Base-by-base conservation (phyloP, 305 asterid genomes). In the Euphrasia arctica region DNA sequence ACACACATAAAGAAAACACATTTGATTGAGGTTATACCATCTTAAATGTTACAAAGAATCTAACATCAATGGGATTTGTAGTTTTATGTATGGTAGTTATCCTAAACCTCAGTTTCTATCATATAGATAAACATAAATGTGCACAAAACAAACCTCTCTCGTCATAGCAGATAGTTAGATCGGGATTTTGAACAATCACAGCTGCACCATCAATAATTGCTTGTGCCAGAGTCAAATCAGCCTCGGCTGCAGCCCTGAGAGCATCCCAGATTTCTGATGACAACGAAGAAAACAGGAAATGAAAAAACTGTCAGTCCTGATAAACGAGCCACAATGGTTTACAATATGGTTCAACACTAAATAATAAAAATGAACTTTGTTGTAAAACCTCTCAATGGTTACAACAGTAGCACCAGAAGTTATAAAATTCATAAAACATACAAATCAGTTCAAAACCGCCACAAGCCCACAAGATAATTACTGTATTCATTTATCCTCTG, bases 251-350 rank as follows among this genome's bases (percentile, higher is more conserved):
- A 42, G 93, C 98, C 15, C 90, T 78, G 13, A 91, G 97, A 34
- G 97, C 97, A 75, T 89, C 98, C 98, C 98, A 91, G 41, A 91
- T 91, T 78, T 91, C 98, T 91, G 80, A 59, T 57, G 27, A 49
- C n/a, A 58, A 45, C 32, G 10, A 59, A 34, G 10, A 71, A 18
- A 39, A 2, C 9, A 63, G 11, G 14, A 11, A 10, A 45, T 45
- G 51, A 45, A 45, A 45, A 36, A 18, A 18, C 42, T 36, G 42
- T 36, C 9, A 36, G 42, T 1, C 42, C 6, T 6, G 42, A 6
- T 36, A 36, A 1, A 36, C 9, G 42, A 6, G 42, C 8, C 42
- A 36, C 42, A 36, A 36, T 36, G 8, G 9, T 36, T 34, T 36
- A 8, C 9, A 36, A 36, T 36, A 36, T 6, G 9, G 9, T 36